phyloP scores from a whole-genome alignment of 257 asterid species.

The Solanum bulbocastanum region DNA sequence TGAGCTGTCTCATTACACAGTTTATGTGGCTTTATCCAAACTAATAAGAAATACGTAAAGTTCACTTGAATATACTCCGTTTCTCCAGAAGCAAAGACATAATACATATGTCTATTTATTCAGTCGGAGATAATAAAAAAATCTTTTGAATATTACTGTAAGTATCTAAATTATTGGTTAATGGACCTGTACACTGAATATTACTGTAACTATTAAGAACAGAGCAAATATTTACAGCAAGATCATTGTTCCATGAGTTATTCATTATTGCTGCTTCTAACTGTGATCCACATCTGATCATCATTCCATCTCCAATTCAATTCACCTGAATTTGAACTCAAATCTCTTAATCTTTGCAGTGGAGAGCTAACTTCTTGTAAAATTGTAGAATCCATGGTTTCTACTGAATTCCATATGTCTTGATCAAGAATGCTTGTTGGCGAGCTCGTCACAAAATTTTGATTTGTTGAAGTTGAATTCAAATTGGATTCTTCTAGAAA shows the following conservation, averaged over 20 bases:
- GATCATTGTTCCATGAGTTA: not conserved
- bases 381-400: not conserved
- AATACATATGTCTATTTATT: not conserved
- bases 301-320: constrained; percentile 22
- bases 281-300: constrained; percentile 43
- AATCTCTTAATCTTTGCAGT: constrained; percentile 11
- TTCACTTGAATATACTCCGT: too few relatives aligned
- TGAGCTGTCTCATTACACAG: not conserved
- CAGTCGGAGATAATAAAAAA: not conserved
- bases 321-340: constrained; percentile 15
- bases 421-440: constrained; percentile 73
- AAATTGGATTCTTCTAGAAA: constrained; percentile 21
- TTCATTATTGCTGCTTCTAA: constrained; percentile 14
- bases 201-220: not conserved
- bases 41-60: not conserved
- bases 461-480: not conserved
- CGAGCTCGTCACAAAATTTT: constrained; percentile 12
- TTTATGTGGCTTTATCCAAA: not conserved
- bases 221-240: not conserved
- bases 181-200: constrained; percentile 17
- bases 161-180: not conserved
- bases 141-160: not conserved
- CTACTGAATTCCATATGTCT: constrained; percentile 45
- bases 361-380: not conserved
- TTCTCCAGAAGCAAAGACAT: too few relatives aligned